These are phyloP conservation scores for Vitis cinerea DNA, from an alignment of 164 flowering plant species.

Conservation along the genomic window DNA sequence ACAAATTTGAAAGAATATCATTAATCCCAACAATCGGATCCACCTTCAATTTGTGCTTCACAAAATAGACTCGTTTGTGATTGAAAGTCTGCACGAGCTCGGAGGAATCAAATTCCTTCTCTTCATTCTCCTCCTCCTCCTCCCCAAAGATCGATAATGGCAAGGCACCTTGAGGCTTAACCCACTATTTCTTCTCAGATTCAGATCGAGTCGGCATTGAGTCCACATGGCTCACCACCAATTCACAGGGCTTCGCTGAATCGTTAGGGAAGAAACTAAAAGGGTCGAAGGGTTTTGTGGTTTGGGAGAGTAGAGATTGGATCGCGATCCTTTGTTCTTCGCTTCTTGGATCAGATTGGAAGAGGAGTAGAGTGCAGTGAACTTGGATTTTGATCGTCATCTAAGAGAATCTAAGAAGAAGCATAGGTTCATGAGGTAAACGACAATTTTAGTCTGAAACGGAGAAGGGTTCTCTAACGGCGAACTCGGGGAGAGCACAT, in stretches of 20 bases:
- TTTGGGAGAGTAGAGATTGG: not conserved
- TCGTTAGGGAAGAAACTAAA: conserved; percentile 13
- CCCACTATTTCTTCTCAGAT: conserved; percentile 21
- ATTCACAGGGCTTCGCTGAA: not conserved
- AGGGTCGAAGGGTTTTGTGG: conserved; percentile 20
- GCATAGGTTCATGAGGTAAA: too few relatives aligned
- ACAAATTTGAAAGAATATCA: conserved; percentile 48
- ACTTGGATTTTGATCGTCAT: too few relatives aligned
- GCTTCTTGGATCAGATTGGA: too few relatives aligned
- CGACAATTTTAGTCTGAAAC: conserved; percentile 56
- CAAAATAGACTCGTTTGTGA: conserved; percentile 5
- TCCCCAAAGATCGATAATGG: conserved; percentile 65
- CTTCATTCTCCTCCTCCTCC: conserved; percentile 31
- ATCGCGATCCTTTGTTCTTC: too few relatives aligned
- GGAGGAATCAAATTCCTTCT: conserved; percentile 13
- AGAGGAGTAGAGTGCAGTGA: too few relatives aligned
- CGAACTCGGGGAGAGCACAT: conserved; percentile 68
- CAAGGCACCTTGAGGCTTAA: conserved; percentile 51
- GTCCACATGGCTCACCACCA: conserved; percentile 6
- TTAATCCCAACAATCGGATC: conserved; percentile 23
- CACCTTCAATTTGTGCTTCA: conserved; percentile 19
- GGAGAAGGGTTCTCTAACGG: conserved; percentile 75
- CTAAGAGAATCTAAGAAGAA: too few relatives aligned
- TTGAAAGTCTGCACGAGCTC: conserved; percentile 5
- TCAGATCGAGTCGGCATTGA: not conserved